Base-by-base conservation (phyloP, 1,139 yeast genomes). In the Debaryomyces coudertii region DNA sequence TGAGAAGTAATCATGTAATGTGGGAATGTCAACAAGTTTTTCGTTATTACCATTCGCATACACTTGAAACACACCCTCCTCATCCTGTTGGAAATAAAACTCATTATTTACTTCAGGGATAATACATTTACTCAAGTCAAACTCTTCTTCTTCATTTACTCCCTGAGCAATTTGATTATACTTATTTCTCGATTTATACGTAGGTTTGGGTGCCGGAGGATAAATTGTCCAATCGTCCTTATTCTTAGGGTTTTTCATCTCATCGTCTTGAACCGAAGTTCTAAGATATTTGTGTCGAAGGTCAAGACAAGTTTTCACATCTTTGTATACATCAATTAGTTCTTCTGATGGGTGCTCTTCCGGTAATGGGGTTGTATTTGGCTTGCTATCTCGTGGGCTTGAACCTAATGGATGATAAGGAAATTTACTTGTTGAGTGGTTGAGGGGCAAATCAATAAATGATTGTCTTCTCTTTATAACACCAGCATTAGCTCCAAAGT, bases 171-270 rank as follows among this genome's bases (percentile, higher is more conserved):
- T 64, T 71, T 84, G 82, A 68, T 87, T 73, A 80, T 66, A 73
- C 50, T 79, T 65, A 51, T 76, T 71, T 45, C 79, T 83, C 18
- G 87, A 79, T 57, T 87, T 87, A 79, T 95, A 93, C 23, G 95
- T 83, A 1, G 99, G 97, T 51, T 83, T 83, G 9, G 99, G 99
- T 1, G 98, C 98, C 8, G 87, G 83, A 0, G 99, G 99, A 61
- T 92, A 92, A 42, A 95, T 83, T 12, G 63, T 62, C 98, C 99
- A 95, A 37, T 65, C 69, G 23, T 69, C 73, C 24, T 53, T 56
- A 63, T 93, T 92, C 62, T 90, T 90, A 1, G 99, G 99, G 63
- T 95, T 93, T 53, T 82, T 85, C 39, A 68, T 64, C 41, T 86
- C 89, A 41, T 82, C 72, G 1, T 50, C 44, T 68, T 95, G 99